phyloP scores from a whole-genome alignment of 1,284 basidiomycete genomes.

The Leccinum pachyderme region DNA sequence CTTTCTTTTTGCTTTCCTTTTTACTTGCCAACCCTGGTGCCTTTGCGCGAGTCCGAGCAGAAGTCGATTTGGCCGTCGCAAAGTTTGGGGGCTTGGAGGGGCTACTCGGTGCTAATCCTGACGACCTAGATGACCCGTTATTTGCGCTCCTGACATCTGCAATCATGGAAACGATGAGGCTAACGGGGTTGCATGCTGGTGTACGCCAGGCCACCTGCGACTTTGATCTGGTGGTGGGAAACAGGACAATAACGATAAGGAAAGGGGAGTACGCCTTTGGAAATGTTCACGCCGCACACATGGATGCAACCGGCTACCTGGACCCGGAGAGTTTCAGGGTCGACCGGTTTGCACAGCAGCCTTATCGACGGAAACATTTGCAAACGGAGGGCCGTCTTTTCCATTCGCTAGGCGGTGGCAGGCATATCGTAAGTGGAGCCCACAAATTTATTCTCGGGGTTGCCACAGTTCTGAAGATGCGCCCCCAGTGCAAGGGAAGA shows the following conservation, averaged over 20 bases:
- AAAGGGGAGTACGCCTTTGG: conserved; percentile 24
- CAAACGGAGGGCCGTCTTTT: conserved; percentile 22
- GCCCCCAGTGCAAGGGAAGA: conserved; percentile 24
- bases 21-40: conserved; percentile 15
- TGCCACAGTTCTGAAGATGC: not conserved
- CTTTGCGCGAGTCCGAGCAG: conserved; percentile 18
- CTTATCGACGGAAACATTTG: conserved; percentile 18
- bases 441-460: not conserved
- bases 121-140: conserved; percentile 17
- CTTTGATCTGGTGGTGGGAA: conserved; percentile 16
- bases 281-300: conserved; percentile 21
- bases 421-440: conserved; percentile 17
- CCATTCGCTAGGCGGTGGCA: conserved; percentile 23
- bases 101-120: conserved; percentile 14
- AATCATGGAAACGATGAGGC: conserved; percentile 28
- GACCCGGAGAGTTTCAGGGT: conserved; percentile 16
- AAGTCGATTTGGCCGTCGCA: conserved; percentile 21
- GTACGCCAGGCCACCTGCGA: conserved; percentile 18
- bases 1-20: conserved; percentile 20
- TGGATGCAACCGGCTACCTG: conserved; percentile 16
- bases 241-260: conserved; percentile 12
- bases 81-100: conserved; percentile 12
- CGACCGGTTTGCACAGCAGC: conserved; percentile 23
- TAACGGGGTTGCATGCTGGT: conserved; percentile 17
- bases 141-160: conserved; percentile 28